These are phyloP conservation scores for Phytophthora palmivora DNA, from an alignment of 352 stramenopile species.

Conservation along the genomic window DNA sequence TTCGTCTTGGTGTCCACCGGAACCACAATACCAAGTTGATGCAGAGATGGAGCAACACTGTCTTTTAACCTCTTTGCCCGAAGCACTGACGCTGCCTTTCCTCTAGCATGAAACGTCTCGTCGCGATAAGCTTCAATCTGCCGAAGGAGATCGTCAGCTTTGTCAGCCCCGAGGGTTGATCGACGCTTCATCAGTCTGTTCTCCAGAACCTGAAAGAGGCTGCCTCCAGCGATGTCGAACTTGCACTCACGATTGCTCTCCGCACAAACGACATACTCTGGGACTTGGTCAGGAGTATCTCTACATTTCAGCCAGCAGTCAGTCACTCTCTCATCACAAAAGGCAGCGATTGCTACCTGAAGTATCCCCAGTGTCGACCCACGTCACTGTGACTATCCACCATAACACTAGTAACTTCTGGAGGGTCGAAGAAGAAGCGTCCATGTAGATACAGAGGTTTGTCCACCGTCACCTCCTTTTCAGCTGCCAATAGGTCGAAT, in stretches of 20 bases:
- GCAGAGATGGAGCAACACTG: conserved; percentile 42
- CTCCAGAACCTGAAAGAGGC: conserved; percentile 53
- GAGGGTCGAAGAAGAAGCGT: conserved; percentile 57
- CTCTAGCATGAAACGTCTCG: conserved; percentile 13
- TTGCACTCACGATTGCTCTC: conserved; percentile 36
- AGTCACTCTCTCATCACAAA: not conserved
- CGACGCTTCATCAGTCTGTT: conserved; percentile 18
- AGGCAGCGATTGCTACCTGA: conserved; percentile 33
- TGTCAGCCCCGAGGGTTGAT: conserved; percentile 15
- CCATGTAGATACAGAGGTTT: conserved; percentile 64
- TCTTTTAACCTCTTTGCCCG: conserved; percentile 41
- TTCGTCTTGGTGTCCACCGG: conserved; percentile 56
- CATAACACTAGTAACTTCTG: conserved; percentile 55
- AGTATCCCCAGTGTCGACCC: conserved; percentile 61
- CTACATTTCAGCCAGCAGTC: conserved; percentile 25
- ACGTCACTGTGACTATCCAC: conserved; percentile 18
- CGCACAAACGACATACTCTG: conserved; percentile 49
- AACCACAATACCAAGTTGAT: conserved; percentile 62
- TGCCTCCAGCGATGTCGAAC: conserved; percentile 45
- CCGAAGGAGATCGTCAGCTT: conserved; percentile 12
- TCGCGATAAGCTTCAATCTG: conserved; percentile 23
- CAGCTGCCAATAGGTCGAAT: conserved; percentile 55
- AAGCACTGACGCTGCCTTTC: conserved; percentile 19
- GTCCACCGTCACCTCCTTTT: conserved; percentile 27
- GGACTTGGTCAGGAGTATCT: conserved; percentile 48